A percentile compares a stretch with the other conserved stretches of the same genome.
These are phyloP conservation scores for Botrytis hyacinthi DNA, from an alignment of 2,329 filamentous ascomycete genomes.

Conservation along the genomic window DNA sequence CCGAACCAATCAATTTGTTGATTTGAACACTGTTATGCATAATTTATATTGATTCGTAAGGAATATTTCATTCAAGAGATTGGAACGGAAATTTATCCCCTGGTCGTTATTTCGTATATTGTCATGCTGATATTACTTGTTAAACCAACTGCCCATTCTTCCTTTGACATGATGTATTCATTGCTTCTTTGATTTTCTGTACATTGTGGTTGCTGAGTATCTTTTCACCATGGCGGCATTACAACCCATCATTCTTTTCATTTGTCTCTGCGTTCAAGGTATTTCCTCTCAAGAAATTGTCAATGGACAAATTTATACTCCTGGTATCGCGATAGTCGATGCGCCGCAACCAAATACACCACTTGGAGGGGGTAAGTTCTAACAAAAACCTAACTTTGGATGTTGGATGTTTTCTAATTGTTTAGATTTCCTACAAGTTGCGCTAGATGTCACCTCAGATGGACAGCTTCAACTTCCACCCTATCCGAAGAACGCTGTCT, in stretches of 20 bases:
- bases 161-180: constrained; percentile 9
- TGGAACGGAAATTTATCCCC: constrained; percentile 11
- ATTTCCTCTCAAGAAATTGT: constrained; percentile 52
- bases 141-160: constrained; percentile 9
- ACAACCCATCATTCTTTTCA: constrained; percentile 23
- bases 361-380: constrained; percentile 56
- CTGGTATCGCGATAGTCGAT: constrained; percentile 65
- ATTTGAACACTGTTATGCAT: constrained; percentile 23
- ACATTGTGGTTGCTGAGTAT: neutral
- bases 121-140: constrained; percentile 17
- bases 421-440: constrained; percentile 55
- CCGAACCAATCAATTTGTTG: constrained; percentile 3
- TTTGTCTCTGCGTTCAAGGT: constrained; percentile 26
- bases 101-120: constrained; percentile 15
- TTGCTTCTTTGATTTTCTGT: neutral
- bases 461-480: constrained; percentile 61
- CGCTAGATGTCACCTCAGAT: constrained; percentile 65
- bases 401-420: constrained; percentile 21
- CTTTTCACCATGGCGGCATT: constrained; percentile 22
- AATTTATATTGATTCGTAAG: constrained; percentile 13
- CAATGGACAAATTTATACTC: constrained; percentile 67
- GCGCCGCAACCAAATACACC: constrained; percentile 64
- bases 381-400: neutral
- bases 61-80: neutral
- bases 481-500: constrained; percentile 52